phyloP scores from a whole-genome alignment of 345 rosid genomes.

The Ricinus communis region DNA sequence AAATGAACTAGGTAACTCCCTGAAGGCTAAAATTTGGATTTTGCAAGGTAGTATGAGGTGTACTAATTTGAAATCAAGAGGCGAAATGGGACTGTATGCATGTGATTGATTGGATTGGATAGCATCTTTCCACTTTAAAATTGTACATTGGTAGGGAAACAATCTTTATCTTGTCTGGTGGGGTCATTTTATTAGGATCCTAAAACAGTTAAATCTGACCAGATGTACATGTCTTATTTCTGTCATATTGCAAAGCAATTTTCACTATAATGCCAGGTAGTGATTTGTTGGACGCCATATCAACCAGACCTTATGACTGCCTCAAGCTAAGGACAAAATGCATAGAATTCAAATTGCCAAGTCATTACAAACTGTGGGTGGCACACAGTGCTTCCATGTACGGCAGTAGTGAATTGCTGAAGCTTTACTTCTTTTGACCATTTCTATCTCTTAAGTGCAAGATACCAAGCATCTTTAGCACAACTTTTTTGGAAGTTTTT shows the following conservation, averaged over 20 bases:
- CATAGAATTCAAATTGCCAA: background rate
- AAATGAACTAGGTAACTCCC: background rate
- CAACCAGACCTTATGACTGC: background rate
- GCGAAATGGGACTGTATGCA: background rate
- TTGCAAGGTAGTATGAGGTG: background rate
- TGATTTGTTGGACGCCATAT: background rate
- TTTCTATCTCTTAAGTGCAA: background rate
- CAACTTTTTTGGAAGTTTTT: background rate
- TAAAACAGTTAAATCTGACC: background rate
- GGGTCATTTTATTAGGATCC: background rate
- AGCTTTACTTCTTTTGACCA: background rate
- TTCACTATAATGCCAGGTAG: background rate
- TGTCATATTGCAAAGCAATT: background rate
- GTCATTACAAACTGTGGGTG: background rate
- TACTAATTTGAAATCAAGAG: background rate
- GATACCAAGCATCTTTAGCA: background rate
- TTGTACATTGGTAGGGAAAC: background rate
- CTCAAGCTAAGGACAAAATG: background rate
- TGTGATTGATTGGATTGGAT: background rate
- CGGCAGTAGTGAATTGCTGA: background rate
- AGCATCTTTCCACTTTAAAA: background rate
- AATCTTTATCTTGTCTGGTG: background rate
- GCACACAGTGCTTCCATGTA: background rate
- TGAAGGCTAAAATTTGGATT: background rate
- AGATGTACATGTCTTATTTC: conserved; percentile 1